phyloP scores from a whole-genome alignment of 805 yeast species.

The Candida parachauliodes region DNA sequence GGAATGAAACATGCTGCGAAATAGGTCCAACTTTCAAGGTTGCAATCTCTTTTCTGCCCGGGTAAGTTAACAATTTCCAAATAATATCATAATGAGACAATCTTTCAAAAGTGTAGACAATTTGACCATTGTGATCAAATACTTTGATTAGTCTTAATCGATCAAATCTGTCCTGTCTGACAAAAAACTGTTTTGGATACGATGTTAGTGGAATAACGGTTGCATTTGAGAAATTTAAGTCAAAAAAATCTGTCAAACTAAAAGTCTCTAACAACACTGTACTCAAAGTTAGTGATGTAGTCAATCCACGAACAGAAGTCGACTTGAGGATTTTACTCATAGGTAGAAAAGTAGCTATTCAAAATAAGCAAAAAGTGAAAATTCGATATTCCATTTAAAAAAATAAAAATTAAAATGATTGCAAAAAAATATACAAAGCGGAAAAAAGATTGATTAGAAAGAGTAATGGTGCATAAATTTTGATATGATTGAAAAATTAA shows the following conservation, averaged over 20 bases:
- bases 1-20: conserved; percentile 46
- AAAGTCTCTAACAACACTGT: conserved; percentile 44
- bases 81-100: conserved; percentile 44
- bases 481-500: background rate
- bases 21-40: conserved; percentile 49
- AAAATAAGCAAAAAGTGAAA: background rate
- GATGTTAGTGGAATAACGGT: conserved; percentile 36
- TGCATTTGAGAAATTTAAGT: conserved; percentile 38
- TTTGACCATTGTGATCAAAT: conserved; percentile 40
- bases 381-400: background rate
- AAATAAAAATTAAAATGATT: background rate
- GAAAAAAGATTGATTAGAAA: background rate
- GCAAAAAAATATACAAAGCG: conserved; percentile 3
- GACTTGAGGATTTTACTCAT: conserved; percentile 40
- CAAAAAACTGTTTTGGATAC: conserved; percentile 40
- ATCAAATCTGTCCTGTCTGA: conserved; percentile 49
- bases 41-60: conserved; percentile 46
- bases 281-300: conserved; percentile 34
- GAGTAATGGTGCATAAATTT: conserved; percentile 2
- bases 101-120: conserved; percentile 50
- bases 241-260: conserved; percentile 33
- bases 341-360: conserved; percentile 3
- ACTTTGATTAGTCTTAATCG: conserved; percentile 46
- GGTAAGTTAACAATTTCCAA: conserved; percentile 48
- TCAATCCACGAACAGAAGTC: conserved; percentile 43